Percentiles rank a stretch among this genome's conserved stretches.
Conservation (phyloP, 164 flowering plant genomes). For the Nymphaea colorata region DNA sequence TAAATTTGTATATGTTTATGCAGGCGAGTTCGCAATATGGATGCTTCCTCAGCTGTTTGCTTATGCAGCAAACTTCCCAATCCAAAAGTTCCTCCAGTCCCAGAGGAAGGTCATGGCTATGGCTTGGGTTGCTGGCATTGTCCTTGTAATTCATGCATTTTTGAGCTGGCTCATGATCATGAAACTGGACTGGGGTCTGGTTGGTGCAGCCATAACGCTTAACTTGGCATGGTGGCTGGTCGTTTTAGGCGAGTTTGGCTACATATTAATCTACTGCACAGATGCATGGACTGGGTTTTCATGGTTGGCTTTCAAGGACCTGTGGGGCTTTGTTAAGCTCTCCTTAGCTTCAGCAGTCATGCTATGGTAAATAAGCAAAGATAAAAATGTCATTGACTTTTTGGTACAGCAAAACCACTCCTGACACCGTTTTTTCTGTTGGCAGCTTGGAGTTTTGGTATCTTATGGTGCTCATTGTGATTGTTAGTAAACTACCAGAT, state of each 20-base stretch:
- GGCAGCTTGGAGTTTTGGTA: too few species aligned
- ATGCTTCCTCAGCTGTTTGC: conserved; percentile 62
- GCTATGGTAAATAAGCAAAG: conserved; percentile 30
- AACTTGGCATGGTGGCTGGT: conserved; percentile 53
- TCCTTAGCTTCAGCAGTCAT: conserved; percentile 64
- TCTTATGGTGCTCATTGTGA: conserved; percentile 18
- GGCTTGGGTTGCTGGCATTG: conserved; percentile 30
- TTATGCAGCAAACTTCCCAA: conserved; percentile 44
- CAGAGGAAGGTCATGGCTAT: conserved; percentile 48
- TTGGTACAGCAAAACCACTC: too few species aligned
- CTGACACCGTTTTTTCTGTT: background rate
- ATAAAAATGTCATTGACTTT: too few species aligned
- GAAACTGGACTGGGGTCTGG: conserved; percentile 36
- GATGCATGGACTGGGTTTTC: conserved; percentile 34
- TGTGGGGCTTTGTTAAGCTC: conserved; percentile 47
- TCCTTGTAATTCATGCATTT: conserved; percentile 33
- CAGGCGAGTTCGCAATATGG: conserved; percentile 46
- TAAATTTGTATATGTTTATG: too few species aligned
- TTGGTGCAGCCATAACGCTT: conserved; percentile 47
- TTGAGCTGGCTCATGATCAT: conserved; percentile 50
- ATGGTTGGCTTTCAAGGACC: conserved; percentile 39
- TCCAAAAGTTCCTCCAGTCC: conserved; percentile 52
- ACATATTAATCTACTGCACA: conserved; percentile 52
- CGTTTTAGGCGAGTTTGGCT: conserved; percentile 29
- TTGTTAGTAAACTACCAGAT: conserved; percentile 35